A percentile compares a stretch with the other conserved stretches of the same genome.
Conservation (phyloP, 805 yeast species). For the Debaryomyces prosopidis region DNA sequence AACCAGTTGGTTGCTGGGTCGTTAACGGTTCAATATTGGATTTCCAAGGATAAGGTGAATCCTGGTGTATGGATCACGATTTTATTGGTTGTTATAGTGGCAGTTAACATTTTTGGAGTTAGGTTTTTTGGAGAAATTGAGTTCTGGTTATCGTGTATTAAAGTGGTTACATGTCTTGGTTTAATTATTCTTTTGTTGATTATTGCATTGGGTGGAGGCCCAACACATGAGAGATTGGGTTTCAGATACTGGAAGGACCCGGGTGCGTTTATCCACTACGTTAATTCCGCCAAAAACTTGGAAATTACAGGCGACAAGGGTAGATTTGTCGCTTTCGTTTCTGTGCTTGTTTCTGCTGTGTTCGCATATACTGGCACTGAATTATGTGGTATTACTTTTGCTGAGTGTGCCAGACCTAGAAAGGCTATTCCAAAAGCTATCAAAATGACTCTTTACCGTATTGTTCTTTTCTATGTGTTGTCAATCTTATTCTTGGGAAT, state of each 20-base stretch:
- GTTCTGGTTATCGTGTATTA: conserved; percentile 63
- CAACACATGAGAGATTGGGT: conserved; percentile 70
- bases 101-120: conserved; percentile 50
- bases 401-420: conserved; percentile 69
- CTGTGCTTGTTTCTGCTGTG: conserved; percentile 65
- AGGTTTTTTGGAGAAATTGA: conserved; percentile 56
- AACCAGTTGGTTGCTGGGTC: conserved; percentile 66
- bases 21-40: conserved; percentile 56
- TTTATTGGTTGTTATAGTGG: conserved; percentile 40
- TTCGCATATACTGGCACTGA: conserved; percentile 76
- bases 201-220: conserved; percentile 78
- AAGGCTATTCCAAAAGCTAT: conserved; percentile 70
- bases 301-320: conserved; percentile 47
- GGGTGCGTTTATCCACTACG: conserved; percentile 57
- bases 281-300: conserved; percentile 39
- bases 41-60: conserved; percentile 43
- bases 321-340: conserved; percentile 59
- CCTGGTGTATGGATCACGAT: conserved; percentile 62
- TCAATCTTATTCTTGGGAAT: conserved; percentile 66
- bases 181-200: conserved; percentile 61
- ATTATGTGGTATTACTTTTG: conserved; percentile 69
- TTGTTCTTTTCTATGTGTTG: conserved; percentile 60
- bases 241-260: conserved; percentile 72
- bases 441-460: conserved; percentile 68
- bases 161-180: conserved; percentile 66